phyloP scores from a whole-genome alignment of 192 early-diverging fungal genomes.

The Funneliformis geosporum region DNA sequence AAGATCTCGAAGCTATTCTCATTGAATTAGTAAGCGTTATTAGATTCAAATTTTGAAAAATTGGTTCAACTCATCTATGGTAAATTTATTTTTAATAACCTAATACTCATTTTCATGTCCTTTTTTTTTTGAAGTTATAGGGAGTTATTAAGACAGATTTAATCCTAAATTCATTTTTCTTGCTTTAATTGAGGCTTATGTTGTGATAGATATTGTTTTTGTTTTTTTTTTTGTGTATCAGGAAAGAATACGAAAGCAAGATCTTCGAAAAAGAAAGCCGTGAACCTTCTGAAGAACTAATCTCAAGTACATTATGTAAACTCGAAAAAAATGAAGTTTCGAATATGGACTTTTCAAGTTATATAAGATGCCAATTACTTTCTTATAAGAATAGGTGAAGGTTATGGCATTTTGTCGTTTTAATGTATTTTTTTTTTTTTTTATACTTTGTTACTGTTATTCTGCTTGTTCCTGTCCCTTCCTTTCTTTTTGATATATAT shows the following conservation, averaged over 20 bases:
- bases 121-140: background rate
- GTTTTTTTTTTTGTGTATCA: background rate
- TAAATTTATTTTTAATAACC: background rate
- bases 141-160: background rate
- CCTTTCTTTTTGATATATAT: conserved; percentile 11
- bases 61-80: background rate
- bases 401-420: conserved; percentile 8
- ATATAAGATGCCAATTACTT: conserved; percentile 8
- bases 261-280: conserved; percentile 9
- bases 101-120: background rate
- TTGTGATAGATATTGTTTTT: conserved; percentile 6
- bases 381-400: conserved; percentile 20
- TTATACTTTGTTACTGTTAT: conserved; percentile 9
- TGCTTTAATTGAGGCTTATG: conserved; percentile 7
- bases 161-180: background rate
- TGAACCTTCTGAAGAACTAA: background rate
- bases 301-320: background rate
- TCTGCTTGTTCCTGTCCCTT: conserved; percentile 9
- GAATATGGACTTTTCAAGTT: conserved; percentile 2
- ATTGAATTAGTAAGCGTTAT: background rate
- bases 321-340: background rate
- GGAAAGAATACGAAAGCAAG: conserved; percentile 3
- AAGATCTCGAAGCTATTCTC: conserved; percentile 23
- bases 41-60: background rate
- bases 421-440: background rate